A percentile compares a stretch with the other conserved stretches of the same genome.
phyloP scores from a whole-genome alignment of 192 early-diverging fungal genomes.

The Linnemannia elongata region DNA sequence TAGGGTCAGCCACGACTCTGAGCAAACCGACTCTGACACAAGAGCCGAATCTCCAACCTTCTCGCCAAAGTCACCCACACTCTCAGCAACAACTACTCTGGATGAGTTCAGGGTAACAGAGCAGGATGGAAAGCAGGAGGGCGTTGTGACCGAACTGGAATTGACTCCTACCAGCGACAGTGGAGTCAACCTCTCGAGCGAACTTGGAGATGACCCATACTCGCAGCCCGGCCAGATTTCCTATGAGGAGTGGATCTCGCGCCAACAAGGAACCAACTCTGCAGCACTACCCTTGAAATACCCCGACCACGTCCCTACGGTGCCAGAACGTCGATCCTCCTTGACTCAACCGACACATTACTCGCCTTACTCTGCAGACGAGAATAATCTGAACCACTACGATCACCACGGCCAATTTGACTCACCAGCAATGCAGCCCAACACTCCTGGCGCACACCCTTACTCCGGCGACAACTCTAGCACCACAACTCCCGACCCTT shows the following conservation, averaged over 20 bases:
- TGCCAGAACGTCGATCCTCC: slow-evolving; percentile 28
- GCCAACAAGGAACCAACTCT: neutral
- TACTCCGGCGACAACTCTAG: neutral
- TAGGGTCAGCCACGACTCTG: slow-evolving; percentile 24
- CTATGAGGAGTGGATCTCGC: neutral
- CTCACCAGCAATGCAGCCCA: slow-evolving; percentile 1
- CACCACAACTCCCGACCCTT: neutral
- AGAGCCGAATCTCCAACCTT: slow-evolving; percentile 17
- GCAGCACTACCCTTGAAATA: neutral
- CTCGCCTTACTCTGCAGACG: neutral
- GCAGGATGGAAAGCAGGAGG: neutral
- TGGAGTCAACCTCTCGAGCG: neutral
- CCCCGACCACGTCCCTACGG: neutral
- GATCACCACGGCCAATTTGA: neutral
- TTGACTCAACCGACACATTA: neutral
- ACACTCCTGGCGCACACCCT: neutral
- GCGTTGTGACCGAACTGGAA: neutral
- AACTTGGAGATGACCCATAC: neutral
- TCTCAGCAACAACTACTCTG: slow-evolving; percentile 28
- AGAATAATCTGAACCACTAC: neutral
- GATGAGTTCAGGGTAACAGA: neutral
- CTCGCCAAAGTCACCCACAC: neutral
- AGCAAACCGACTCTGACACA: slow-evolving; percentile 17
- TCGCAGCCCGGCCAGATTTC: neutral
- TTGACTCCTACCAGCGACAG: neutral